Base-by-base conservation (phyloP, 2,329 filamentous ascomycete genomes). In the Xylariaceae sp. region DNA sequence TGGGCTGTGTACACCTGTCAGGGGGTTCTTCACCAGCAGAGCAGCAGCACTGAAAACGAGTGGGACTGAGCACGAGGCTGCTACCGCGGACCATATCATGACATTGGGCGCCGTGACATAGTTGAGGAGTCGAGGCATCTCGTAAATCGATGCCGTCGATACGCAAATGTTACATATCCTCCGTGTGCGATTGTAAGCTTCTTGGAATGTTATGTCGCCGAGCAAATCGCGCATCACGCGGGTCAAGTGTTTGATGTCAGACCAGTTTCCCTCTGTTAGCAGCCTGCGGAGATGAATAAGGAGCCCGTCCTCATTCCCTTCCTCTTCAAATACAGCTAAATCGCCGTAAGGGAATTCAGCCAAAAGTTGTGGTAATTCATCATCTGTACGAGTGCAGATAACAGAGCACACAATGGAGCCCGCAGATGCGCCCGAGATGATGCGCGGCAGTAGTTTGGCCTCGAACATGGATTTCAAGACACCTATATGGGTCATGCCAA, bases 101-200 rank as follows among this genome's bases (percentile, higher is more conserved):
- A 97, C 90, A 59, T 96, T 93, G 0, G 91, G 90, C 0, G 91
- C 86, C 0, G 91, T 96, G 44, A 95, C 79, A 57, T 95, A 96
- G 63, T 97, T 97, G 52, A 97, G 74, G 0, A 97, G 70, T 29
- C 87, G 74, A 0, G 90, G 91, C 13, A 95, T 72, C 60, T 96
- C 90, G 62, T 94, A 93, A 41, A 91, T 77, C 13, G 87, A 88
- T 1, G 88, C 86, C 2, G 87, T 89, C 0, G 90, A 95, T 6
- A 97, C 90, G 44, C 87, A 90, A 29, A 97, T 95, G 61, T 96
- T 97, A 57, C 95, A 78, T 47, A 96, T 90, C 44, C 89, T 79
- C 19, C 89, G 79, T 0, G 90, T 95, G n/a, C 89, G 83, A 60
- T 95, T 95, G 68, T 96, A 96, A 1, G 89, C 89, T 64, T 97